Evolutionary conservation across 2,329 filamentous ascomycete species (phyloP).

Genomic region (Phoma sp.): DNA sequence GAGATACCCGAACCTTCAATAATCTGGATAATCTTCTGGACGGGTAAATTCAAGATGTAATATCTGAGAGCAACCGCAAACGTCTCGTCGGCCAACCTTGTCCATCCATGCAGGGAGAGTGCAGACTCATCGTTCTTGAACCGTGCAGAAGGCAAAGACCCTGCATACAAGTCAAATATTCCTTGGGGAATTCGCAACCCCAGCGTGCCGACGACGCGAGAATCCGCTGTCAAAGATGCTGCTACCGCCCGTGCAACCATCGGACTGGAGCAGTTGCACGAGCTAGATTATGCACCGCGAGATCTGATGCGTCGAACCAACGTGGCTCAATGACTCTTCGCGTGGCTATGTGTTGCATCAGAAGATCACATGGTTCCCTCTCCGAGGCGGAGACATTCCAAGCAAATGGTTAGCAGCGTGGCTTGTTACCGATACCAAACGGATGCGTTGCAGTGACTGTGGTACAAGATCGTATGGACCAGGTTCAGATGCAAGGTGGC

Average conservation of each 20-base stretch:
- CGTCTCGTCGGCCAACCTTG: background rate
- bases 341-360: constrained; percentile 27
- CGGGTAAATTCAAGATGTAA: background rate
- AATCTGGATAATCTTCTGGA: background rate
- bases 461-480: constrained; percentile 30
- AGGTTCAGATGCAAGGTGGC: constrained; percentile 26
- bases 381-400: constrained; percentile 15
- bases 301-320: constrained; percentile 32
- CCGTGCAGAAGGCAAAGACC: constrained; percentile 4
- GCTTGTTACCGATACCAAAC: constrained; percentile 8
- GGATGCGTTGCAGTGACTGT: constrained; percentile 10
- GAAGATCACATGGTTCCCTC: constrained; percentile 32
- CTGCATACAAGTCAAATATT: constrained; percentile 10
- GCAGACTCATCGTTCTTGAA: background rate
- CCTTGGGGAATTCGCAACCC: background rate
- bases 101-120: background rate
- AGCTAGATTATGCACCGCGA: constrained; percentile 49
- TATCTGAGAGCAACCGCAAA: background rate
- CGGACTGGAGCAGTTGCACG: constrained; percentile 30
- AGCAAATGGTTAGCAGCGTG: constrained; percentile 14
- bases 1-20: background rate
- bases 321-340: constrained; percentile 30
- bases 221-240: constrained; percentile 25
- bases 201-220: constrained; percentile 10
- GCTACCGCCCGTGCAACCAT: constrained; percentile 23